These are phyloP conservation scores for Malania oleifera DNA, from an alignment of 164 flowering plant genomes.

Conservation along the genomic window DNA sequence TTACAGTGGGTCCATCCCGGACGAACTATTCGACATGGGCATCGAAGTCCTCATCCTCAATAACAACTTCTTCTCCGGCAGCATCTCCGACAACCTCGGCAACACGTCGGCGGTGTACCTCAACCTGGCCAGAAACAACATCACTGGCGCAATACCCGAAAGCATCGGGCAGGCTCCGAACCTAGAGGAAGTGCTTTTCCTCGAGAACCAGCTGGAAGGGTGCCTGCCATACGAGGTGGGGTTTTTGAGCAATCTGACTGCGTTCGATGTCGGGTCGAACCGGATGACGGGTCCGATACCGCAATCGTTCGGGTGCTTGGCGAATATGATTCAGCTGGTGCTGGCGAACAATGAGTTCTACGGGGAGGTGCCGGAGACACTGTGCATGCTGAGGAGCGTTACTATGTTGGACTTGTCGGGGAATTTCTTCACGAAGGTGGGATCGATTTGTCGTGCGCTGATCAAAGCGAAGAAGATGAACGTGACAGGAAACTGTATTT, in stretches of 20 bases:
- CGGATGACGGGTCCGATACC: constrained; percentile 42
- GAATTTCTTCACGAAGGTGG: constrained; percentile 33
- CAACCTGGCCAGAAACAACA: constrained; percentile 40
- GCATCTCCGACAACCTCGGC: constrained; percentile 35
- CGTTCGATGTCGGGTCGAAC: constrained; percentile 38
- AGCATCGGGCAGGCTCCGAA: constrained; percentile 24
- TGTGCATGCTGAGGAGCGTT: constrained; percentile 24
- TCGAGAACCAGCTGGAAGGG: constrained; percentile 33
- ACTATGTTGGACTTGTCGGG: constrained; percentile 23
- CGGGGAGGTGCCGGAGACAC: constrained; percentile 35
- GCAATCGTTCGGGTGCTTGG: constrained; percentile 35
- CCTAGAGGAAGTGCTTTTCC: constrained; percentile 33
- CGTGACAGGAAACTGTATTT: constrained; percentile 32
- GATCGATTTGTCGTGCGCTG: constrained; percentile 30
- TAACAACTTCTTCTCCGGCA: constrained; percentile 29
- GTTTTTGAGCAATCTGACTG: constrained; percentile 11
- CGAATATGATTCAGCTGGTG: constrained; percentile 29
- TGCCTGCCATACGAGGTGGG: constrained; percentile 50
- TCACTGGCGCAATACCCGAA: constrained; percentile 36
- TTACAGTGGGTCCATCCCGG: constrained; percentile 28
- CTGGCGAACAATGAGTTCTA: constrained; percentile 28
- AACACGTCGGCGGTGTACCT: constrained; percentile 24
- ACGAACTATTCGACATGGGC: constrained; percentile 23
- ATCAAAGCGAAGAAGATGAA: constrained; percentile 25
- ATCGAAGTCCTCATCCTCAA: constrained; percentile 37